Base-by-base conservation (phyloP, 73 alveolate genomes). In the Halteria grandinella region DNA sequence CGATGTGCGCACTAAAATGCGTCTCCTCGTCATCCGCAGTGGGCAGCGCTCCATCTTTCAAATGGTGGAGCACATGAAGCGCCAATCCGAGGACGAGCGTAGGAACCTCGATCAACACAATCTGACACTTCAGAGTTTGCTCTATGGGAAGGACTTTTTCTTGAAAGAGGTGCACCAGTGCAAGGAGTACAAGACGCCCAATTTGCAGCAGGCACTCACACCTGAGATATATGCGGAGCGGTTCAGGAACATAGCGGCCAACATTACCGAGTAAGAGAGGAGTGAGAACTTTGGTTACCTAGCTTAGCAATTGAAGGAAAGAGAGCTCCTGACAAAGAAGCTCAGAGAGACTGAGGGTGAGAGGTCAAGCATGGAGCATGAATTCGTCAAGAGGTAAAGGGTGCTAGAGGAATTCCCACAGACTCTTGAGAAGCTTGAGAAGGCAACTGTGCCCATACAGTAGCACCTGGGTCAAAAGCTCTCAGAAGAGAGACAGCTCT, bases 161-260 rank as follows among this genome's bases (percentile, higher is more conserved):
- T 28, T 31, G 11, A 70, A 70, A 23, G 84, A 70, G 49, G 36
- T 70, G 5, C 54, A 43, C 31, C 36, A 21, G 15, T 70, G 84
- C 58, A 50, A 70, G 24, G 84, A 70, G 36, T 70, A 51, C 47
- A 70, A 70, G 84, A 70, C 84, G 11, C 84, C 84, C 3, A 34
- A 70, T 8, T 21, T 70, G 40, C 28, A 70, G 34, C 1, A 52
- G 24, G 72, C 84, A 7, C 21, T 50, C 7, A 70, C 28, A 3
- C 84, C 57, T 15, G 74, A 70, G 18, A 7, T 52, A 15, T 70
- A 51, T 23, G n/a, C n/a, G n/a, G 71, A 51, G 60, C 12, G n/a
- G 8, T 20, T 70, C 49, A 49, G n/a, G 18, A 24, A 52, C 6
- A n/a, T 45, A 25, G 39, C 18, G 3, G 31, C 74, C n/a, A 33